phyloP scores from a whole-genome alignment of 1,284 basidiomycete species.

The Malassezia pachydermatis region DNA sequence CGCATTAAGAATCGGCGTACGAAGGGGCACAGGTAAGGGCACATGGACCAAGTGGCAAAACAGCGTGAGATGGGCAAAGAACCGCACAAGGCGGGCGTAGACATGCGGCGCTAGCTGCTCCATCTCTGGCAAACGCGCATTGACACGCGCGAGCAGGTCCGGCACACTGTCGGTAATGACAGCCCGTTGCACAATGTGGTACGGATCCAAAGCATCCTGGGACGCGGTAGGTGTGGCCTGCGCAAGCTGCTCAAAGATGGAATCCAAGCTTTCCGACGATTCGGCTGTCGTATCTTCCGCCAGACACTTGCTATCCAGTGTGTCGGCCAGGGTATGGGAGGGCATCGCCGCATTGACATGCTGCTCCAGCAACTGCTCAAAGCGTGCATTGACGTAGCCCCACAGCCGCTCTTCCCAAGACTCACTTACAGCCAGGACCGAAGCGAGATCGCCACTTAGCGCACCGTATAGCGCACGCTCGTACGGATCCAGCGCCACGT shows the following conservation, averaged over 20 bases:
- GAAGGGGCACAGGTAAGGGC: constrained; percentile 53
- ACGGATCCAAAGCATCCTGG: constrained; percentile 61
- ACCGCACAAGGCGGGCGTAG: constrained; percentile 56
- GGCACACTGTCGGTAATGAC: constrained; percentile 69
- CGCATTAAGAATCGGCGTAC: constrained; percentile 70
- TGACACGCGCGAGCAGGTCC: constrained; percentile 34
- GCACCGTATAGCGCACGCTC: constrained; percentile 81
- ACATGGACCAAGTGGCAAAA: constrained; percentile 70
- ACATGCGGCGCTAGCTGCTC: constrained; percentile 22
- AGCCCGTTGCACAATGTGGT: constrained; percentile 72
- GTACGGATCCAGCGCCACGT: constrained; percentile 56
- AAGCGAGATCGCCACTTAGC: constrained; percentile 68
- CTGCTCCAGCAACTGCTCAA: constrained; percentile 66
- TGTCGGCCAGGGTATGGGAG: neutral
- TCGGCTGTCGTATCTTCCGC: constrained; percentile 6
- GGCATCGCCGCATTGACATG: constrained; percentile 42
- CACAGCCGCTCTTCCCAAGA: constrained; percentile 87
- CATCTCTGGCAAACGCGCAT: constrained; percentile 32
- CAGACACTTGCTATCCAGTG: neutral
- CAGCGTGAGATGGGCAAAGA: constrained; percentile 90
- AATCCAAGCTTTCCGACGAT: constrained; percentile 17
- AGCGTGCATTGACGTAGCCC: constrained; percentile 74
- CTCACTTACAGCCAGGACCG: constrained; percentile 65
- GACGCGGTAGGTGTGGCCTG: constrained; percentile 33
- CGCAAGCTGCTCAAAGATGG: constrained; percentile 37